Percentiles rank a stretch among this genome's conserved stretches.
These are phyloP conservation scores for Claviceps sp. DNA, from an alignment of 2,329 filamentous ascomycete genomes.

Conservation along the genomic window DNA sequence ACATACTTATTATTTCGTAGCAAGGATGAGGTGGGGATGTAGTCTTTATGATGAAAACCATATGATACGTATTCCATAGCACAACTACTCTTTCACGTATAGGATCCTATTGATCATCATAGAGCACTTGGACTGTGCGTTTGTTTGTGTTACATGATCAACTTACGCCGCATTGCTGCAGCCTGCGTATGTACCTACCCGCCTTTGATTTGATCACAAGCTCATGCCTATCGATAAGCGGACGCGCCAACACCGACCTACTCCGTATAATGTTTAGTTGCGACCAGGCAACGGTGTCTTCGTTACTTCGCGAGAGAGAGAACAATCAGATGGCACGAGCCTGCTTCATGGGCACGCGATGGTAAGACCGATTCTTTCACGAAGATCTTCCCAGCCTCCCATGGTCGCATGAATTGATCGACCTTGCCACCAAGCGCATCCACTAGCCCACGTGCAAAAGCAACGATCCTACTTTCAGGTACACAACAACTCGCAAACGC, in stretches of 20 bases:
- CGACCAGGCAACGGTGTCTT: neutral
- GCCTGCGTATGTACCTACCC: too few species aligned
- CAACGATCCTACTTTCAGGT: neutral
- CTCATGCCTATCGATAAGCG: neutral
- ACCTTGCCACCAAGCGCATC: neutral
- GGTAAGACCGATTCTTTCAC: neutral
- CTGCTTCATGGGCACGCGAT: neutral
- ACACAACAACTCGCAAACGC: neutral
- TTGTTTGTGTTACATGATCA: neutral
- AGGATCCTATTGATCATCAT: neutral
- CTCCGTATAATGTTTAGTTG: neutral
- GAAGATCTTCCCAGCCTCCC: neutral
- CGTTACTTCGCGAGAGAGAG: neutral
- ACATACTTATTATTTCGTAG: too few species aligned
- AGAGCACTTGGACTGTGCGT: neutral
- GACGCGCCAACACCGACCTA: neutral
- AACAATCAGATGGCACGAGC: neutral
- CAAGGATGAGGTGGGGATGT: too few species aligned
- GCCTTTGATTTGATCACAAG: too few species aligned
- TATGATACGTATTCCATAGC: constrained; percentile 2
- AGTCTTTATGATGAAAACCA: neutral
- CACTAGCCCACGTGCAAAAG: neutral
- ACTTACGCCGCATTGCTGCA: too few species aligned
- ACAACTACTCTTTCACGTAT: neutral
- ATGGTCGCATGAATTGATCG: neutral